phyloP scores from a whole-genome alignment of 2,329 filamentous ascomycete species.

The Fusarium xyrophilum region DNA sequence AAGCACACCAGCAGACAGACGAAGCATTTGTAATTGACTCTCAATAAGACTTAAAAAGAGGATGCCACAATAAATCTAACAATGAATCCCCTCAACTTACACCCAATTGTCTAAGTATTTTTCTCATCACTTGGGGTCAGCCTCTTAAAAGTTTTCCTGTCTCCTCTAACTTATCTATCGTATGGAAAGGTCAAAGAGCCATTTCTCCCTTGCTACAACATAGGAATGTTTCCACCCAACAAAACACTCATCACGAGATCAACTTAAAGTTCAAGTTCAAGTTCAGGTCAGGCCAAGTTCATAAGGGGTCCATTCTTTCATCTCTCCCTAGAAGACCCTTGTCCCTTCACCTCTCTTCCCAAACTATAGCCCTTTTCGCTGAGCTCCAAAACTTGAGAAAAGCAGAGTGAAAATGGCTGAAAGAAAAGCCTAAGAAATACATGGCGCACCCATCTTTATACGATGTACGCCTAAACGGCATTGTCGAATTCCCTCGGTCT shows the following conservation, averaged over 20 bases:
- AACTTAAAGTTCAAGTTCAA: not conserved
- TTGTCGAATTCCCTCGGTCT: not conserved
- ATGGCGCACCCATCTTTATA: not conserved
- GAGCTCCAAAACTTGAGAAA: not conserved
- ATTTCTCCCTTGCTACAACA: conserved; percentile 12
- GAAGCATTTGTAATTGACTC: conserved; percentile 27
- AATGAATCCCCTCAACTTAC: not conserved
- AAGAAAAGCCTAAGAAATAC: conserved; percentile 6
- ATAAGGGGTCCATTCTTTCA: conserved; percentile 14
- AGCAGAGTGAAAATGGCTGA: not conserved
- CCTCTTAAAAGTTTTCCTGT: not conserved
- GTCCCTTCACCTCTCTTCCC: not conserved
- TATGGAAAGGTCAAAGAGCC: not conserved
- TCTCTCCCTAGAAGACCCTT: conserved; percentile 1
- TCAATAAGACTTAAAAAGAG: not conserved
- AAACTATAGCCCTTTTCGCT: not conserved
- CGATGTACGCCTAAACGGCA: not conserved
- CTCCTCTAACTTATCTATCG: not conserved
- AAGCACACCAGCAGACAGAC: not conserved
- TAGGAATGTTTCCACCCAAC: conserved; percentile 27
- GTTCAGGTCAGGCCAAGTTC: not conserved
- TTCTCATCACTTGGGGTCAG: not conserved
- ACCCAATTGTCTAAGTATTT: not conserved
- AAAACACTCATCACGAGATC: conserved; percentile 1
- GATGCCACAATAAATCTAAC: not conserved